Percentiles rank a stretch among this genome's conserved stretches.
These are phyloP conservation scores for Fusarium coicis DNA, from an alignment of 2,329 filamentous ascomycete species.

Conservation along the genomic window DNA sequence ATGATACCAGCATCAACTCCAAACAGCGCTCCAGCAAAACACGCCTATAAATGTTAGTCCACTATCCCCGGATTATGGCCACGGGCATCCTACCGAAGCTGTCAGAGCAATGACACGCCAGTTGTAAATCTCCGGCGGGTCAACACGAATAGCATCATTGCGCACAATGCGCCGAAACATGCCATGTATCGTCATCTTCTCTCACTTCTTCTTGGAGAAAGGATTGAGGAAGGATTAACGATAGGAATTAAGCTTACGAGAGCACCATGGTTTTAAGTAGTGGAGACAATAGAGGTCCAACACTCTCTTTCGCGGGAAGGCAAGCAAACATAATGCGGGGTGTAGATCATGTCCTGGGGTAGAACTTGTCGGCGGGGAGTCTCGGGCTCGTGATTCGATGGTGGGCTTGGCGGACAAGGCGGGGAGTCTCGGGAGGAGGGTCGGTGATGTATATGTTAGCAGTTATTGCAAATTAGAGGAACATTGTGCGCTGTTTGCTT, in stretches of 20 bases:
- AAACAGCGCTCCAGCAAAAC: conserved; percentile 38
- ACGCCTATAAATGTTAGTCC: conserved; percentile 16
- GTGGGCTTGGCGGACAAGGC: not conserved
- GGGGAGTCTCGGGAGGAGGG: conserved; percentile 33
- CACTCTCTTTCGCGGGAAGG: not conserved
- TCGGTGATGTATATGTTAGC: not conserved
- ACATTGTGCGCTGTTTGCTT: not conserved
- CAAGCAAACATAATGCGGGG: conserved; percentile 4
- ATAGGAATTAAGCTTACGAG: conserved; percentile 3
- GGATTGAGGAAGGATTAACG: not conserved
- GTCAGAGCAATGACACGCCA: conserved; percentile 75
- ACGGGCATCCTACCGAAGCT: conserved; percentile 54
- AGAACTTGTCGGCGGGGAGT: conserved; percentile 8
- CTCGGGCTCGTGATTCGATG: not conserved
- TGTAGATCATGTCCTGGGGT: conserved; percentile 9
- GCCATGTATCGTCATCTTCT: conserved; percentile 35
- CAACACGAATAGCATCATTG: conserved; percentile 71
- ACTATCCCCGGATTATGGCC: accelerated
- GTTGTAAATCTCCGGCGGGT: conserved; percentile 75
- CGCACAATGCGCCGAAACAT: conserved; percentile 54
- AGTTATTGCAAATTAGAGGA: not conserved
- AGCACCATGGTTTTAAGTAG: conserved; percentile 33
- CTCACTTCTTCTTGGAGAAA: not conserved
- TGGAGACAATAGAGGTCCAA: not conserved
- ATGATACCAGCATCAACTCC: conserved; percentile 46